Conservation (phyloP, 2,329 filamentous ascomycete genomes). For the Clonostachys rhizophaga region DNA sequence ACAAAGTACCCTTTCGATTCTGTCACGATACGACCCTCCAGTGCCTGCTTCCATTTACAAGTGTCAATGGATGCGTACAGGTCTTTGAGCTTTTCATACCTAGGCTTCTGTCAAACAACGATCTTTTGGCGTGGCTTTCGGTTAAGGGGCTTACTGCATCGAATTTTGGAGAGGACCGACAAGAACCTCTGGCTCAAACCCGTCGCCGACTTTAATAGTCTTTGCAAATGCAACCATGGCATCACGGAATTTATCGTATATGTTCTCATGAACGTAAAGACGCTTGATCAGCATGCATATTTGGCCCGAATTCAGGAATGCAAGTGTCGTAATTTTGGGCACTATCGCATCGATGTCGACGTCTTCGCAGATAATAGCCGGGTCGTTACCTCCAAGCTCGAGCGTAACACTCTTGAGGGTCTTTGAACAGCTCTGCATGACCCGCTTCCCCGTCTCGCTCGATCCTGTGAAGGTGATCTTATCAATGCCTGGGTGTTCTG, state of each 20-base stretch:
- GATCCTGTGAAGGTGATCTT: slow-evolving; percentile 63
- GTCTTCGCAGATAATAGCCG: slow-evolving; percentile 25
- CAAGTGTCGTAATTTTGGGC: slow-evolving; percentile 35
- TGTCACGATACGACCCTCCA: slow-evolving; percentile 11
- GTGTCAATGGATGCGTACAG: slow-evolving; percentile 43
- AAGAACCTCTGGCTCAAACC: slow-evolving; percentile 30
- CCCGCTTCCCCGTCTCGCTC: slow-evolving; percentile 53
- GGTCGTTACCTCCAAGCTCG: slow-evolving; percentile 48
- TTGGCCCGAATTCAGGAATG: slow-evolving; percentile 51
- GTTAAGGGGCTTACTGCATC: slow-evolving; percentile 45
- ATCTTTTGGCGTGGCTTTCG: background rate
- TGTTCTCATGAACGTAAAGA: slow-evolving; percentile 54
- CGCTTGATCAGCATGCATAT: slow-evolving; percentile 41
- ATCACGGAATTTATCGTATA: slow-evolving; percentile 35
- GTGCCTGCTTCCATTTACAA: slow-evolving; percentile 34
- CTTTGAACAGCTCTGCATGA: slow-evolving; percentile 16
- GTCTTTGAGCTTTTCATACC: slow-evolving; percentile 40
- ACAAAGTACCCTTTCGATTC: slow-evolving; percentile 48
- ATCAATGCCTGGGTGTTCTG: slow-evolving; percentile 47
- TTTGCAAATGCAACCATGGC: slow-evolving; percentile 18
- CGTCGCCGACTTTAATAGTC: slow-evolving; percentile 32
- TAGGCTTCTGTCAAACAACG: slow-evolving; percentile 2
- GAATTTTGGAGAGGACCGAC: slow-evolving; percentile 50
- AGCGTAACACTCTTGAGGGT: slow-evolving; percentile 5
- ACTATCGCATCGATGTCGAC: slow-evolving; percentile 38